phyloP scores from a whole-genome alignment of 176 grass and related monocot genomes.

The Echinochloa phyllopogon region DNA sequence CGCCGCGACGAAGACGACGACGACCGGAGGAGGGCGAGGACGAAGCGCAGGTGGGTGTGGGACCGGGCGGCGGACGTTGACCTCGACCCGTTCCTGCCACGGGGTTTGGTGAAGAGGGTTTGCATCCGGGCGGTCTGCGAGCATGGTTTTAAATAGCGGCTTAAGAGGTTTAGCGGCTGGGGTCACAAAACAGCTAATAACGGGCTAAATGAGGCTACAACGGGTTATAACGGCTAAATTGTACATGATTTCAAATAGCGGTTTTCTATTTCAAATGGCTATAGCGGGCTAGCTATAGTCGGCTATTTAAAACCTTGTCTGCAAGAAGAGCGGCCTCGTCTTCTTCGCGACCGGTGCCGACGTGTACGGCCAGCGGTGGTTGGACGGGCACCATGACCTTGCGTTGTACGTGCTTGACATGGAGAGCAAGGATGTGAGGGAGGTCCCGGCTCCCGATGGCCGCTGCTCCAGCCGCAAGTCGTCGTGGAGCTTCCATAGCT shows the following conservation, averaged over 20 bases:
- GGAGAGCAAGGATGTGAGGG: not conserved
- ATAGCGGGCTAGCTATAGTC: too few relatives aligned
- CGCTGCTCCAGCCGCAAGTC: not conserved
- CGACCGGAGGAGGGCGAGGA: too few relatives aligned
- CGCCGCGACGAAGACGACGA: not conserved
- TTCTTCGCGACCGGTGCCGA: slow-evolving; percentile 8
- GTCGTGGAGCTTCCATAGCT: slow-evolving; percentile 3
- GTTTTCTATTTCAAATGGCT: too few relatives aligned
- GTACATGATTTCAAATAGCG: too few relatives aligned
- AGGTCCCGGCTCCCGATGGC: not conserved
- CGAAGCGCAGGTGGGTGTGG: not conserved
- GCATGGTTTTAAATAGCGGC: too few relatives aligned
- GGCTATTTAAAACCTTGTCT: too few relatives aligned
- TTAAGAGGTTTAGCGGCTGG: too few relatives aligned
- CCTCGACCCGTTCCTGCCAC: not conserved
- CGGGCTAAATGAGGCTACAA: too few relatives aligned
- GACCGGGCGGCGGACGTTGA: not conserved
- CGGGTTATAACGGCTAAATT: too few relatives aligned
- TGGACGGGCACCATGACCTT: not conserved
- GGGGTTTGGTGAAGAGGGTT: not conserved
- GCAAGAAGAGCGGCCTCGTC: slow-evolving; percentile 4
- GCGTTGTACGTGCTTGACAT: not conserved
- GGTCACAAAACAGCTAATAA: too few relatives aligned
- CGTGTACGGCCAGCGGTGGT: not conserved
- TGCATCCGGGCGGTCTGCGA: not conserved